phyloP scores from a whole-genome alignment of 257 asterid species.

The Hygrophila difformis region DNA sequence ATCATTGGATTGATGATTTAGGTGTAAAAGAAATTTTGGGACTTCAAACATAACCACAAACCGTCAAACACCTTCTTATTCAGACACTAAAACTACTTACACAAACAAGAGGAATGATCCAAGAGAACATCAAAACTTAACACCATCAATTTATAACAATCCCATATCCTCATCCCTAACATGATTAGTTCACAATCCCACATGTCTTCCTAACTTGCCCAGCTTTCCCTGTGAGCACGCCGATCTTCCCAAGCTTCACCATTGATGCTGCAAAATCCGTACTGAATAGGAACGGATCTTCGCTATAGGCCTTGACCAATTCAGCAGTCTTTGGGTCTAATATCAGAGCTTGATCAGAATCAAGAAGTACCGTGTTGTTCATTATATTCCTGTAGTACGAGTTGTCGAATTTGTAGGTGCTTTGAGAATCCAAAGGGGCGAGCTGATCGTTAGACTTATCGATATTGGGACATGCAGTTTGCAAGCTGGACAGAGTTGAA shows the following conservation, averaged over 20 bases:
- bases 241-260: conserved; percentile 54
- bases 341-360: conserved; percentile 67
- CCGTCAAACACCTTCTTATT: no score
- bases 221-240: conserved; percentile 40
- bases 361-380: conserved; percentile 51
- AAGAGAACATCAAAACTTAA: no score
- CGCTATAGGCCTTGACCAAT: conserved; percentile 45
- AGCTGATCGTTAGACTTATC: conserved; percentile 39
- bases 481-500: conserved; percentile 31
- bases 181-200: conserved; percentile 32
- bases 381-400: conserved; percentile 43
- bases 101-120: no score
- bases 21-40: no score
- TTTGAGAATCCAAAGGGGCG: conserved; percentile 41
- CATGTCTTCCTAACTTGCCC: conserved; percentile 64
- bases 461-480: conserved; percentile 37
- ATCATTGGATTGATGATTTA: no score
- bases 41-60: no score
- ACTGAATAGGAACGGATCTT: conserved; percentile 30
- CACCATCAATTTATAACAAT: no score
- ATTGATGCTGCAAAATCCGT: conserved; percentile 60
- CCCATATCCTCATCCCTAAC: no score
- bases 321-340: conserved; percentile 38
- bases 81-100: no score
- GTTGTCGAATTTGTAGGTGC: conserved; percentile 36